A percentile compares a stretch with the other conserved stretches of the same genome.
phyloP scores from a whole-genome alignment of 176 grass and related monocot species.

The Oryza meyeriana region DNA sequence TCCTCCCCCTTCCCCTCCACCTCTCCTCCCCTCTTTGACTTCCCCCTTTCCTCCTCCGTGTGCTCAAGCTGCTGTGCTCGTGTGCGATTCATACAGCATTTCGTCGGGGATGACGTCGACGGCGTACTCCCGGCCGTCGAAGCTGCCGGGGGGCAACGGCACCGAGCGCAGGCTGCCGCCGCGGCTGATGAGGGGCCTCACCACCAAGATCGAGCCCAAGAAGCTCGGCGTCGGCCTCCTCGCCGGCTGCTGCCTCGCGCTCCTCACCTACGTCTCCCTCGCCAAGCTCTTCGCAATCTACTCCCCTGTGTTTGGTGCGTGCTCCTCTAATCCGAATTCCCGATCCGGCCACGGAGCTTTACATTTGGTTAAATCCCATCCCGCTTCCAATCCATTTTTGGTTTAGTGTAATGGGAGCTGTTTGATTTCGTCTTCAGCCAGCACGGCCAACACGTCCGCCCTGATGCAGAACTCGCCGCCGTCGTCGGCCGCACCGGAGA shows the following conservation, averaged over 20 bases:
- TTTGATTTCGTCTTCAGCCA: conserved; percentile 23
- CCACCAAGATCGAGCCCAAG: conserved; percentile 61
- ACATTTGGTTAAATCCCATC: background rate
- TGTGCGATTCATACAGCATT: background rate
- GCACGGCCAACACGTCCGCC: conserved; percentile 41
- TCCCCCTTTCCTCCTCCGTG: background rate
- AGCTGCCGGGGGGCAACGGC: conserved; percentile 13
- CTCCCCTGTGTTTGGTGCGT: conserved; percentile 59
- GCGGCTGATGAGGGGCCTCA: conserved; percentile 28
- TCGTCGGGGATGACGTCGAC: conserved; percentile 28
- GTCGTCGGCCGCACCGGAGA: conserved; percentile 23
- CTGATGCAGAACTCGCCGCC: conserved; percentile 35
- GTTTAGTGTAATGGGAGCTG: background rate
- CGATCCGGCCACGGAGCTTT: background rate
- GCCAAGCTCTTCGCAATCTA: conserved; percentile 72
- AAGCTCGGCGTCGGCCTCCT: conserved; percentile 60
- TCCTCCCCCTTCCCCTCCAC: background rate
- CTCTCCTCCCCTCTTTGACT: background rate
- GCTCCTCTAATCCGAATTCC: background rate
- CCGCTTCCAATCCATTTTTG: background rate
- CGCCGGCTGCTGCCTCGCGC: conserved; percentile 56
- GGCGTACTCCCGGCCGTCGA: conserved; percentile 41
- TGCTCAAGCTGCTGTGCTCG: background rate
- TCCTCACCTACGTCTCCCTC: conserved; percentile 69
- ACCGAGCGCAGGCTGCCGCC: conserved; percentile 20